Evolutionary conservation across 495 filamentous ascomycete species (phyloP).

Genomic region (Tuber borchii): DNA sequence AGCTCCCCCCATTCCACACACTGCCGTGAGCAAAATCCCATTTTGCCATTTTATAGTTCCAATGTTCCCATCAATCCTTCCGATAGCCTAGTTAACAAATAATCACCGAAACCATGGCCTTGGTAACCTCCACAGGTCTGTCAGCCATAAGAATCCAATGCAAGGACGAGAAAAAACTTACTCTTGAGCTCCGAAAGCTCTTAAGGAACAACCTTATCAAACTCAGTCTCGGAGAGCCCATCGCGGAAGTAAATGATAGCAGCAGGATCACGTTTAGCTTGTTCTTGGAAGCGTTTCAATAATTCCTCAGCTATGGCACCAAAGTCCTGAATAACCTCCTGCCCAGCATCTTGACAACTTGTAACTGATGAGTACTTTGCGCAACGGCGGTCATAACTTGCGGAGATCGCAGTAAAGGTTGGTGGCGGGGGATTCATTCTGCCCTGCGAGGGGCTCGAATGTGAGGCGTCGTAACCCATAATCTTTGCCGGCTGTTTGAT

Average conservation of each 20-base stretch:
- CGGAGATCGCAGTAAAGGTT: constrained; percentile 25
- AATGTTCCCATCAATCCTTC: constrained; percentile 59
- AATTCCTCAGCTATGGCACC: constrained; percentile 20
- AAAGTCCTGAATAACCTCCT: constrained; percentile 26
- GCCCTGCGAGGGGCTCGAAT: constrained; percentile 24
- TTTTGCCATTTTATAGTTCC: too few relatives aligned
- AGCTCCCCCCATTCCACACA: too few relatives aligned
- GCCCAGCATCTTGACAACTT: constrained; percentile 10
- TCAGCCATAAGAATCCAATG: not conserved
- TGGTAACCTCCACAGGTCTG: constrained; percentile 9
- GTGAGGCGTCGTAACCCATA: constrained; percentile 26
- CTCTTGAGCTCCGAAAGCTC: constrained; percentile 25
- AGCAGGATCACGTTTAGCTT: constrained; percentile 3
- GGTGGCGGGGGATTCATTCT: constrained; percentile 21
- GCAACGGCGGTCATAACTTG: constrained; percentile 22
- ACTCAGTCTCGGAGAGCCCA: constrained; percentile 31
- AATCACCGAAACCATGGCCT: constrained; percentile 51
- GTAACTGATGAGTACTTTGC: constrained; percentile 24
- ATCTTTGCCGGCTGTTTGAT: constrained; percentile 9
- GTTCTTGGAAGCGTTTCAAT: constrained; percentile 15
- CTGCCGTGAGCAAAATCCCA: too few relatives aligned
- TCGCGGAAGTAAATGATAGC: constrained; percentile 35
- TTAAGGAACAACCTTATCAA: constrained; percentile 1
- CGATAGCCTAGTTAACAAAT: constrained; percentile 49
- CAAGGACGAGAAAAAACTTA: not conserved